These are phyloP conservation scores for Mitragyna speciosa DNA, from an alignment of 257 asterid species.

Conservation along the genomic window DNA sequence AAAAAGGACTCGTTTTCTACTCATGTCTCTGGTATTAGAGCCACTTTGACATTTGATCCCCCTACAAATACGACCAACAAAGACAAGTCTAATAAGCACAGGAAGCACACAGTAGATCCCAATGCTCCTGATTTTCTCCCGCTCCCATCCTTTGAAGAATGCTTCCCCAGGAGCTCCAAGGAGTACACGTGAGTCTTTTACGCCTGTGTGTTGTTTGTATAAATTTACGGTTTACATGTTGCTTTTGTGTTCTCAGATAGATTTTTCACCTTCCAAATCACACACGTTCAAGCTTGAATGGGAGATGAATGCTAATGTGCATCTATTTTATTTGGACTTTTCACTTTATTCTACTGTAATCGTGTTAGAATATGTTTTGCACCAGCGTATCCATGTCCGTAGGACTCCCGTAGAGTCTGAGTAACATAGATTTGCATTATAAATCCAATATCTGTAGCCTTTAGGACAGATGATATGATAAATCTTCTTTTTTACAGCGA, in stretches of 20 bases:
- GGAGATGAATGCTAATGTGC: neutral
- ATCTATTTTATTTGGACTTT: neutral
- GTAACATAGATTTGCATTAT: neutral
- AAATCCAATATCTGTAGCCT: neutral
- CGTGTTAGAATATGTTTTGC: too few species aligned
- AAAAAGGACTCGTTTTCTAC: conserved; percentile 35
- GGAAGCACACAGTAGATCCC: conserved; percentile 89
- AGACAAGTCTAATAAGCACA: conserved; percentile 56
- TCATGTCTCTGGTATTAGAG: conserved; percentile 44
- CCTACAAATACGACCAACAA: conserved; percentile 44
- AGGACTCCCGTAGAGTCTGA: too few species aligned
- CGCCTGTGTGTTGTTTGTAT: too few species aligned
- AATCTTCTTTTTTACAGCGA: conserved; percentile 62
- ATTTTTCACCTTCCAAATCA: neutral
- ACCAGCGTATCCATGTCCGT: too few species aligned
- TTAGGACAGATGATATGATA: conserved; percentile 10
- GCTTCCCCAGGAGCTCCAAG: conserved; percentile 94
- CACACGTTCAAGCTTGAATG: neutral
- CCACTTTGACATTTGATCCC: conserved; percentile 79
- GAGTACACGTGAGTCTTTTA: conserved; percentile 53
- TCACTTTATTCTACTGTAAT: too few species aligned
- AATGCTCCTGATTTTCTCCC: conserved; percentile 90
- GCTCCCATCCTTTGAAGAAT: conserved; percentile 84
- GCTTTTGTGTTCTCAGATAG: neutral
- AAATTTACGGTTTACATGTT: neutral